Percentiles rank a stretch among this genome's conserved stretches.
These are phyloP conservation scores for Bertia moriformis DNA, from an alignment of 2,329 filamentous ascomycete genomes.

Conservation along the genomic window DNA sequence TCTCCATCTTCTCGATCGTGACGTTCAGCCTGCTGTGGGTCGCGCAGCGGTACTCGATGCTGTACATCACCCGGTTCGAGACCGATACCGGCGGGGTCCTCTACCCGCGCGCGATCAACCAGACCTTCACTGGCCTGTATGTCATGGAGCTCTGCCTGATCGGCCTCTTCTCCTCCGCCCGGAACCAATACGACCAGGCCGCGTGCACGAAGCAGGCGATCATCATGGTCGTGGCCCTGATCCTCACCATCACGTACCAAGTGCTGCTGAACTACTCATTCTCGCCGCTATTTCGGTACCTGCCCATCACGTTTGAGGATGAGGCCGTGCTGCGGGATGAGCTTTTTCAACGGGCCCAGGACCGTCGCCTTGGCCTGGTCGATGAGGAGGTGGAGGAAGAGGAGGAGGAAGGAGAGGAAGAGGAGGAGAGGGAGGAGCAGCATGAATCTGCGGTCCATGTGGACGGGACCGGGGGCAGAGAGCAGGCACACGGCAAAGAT, in stretches of 20 bases:
- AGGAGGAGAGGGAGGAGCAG: slow-evolving; percentile 26
- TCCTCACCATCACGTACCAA: slow-evolving; percentile 66
- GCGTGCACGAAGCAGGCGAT: slow-evolving; percentile 65
- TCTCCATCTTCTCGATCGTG: slow-evolving; percentile 82
- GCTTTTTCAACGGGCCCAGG: slow-evolving; percentile 69
- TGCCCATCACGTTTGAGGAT: slow-evolving; percentile 90
- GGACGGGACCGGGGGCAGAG: slow-evolving; percentile 23
- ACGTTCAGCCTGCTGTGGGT: slow-evolving; percentile 88
- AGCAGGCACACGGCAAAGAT: too few species aligned
- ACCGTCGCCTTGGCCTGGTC: slow-evolving; percentile 48
- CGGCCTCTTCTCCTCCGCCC: slow-evolving; percentile 72
- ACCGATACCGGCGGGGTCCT: slow-evolving; percentile 84
- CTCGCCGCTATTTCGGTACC: slow-evolving; percentile 68
- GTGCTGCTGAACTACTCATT: slow-evolving; percentile 70
- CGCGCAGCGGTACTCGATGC: slow-evolving; percentile 88
- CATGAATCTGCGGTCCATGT: slow-evolving; percentile 23
- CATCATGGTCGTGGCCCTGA: slow-evolving; percentile 63
- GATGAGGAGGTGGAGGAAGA: slow-evolving; percentile 37
- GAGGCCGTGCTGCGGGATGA: slow-evolving; percentile 85
- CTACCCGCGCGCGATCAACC: slow-evolving; percentile 85
- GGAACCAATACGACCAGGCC: slow-evolving; percentile 33
- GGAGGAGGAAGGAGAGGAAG: slow-evolving; percentile 19
- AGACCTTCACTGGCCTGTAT: slow-evolving; percentile 87
- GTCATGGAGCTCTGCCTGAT: slow-evolving; percentile 85
- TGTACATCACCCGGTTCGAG: slow-evolving; percentile 82